Evolutionary conservation across 805 yeast species (phyloP).

Genomic region (Tetrapisispora arboricola): DNA sequence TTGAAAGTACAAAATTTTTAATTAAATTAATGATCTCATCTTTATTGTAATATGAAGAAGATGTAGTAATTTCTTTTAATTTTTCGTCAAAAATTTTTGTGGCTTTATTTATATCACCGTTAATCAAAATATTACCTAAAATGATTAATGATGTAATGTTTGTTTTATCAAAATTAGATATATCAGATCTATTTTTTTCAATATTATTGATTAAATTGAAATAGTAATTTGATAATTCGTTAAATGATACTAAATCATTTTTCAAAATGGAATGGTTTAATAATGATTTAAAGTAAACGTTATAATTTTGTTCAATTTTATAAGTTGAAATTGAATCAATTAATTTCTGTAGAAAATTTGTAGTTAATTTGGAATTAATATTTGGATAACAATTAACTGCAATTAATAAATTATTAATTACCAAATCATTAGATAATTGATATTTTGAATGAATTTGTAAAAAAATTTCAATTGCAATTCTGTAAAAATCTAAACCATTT

Average conservation of each 20-base stretch:
- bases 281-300: conserved; percentile 32
- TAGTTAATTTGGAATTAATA: neutral
- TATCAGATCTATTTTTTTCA: neutral
- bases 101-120: conserved; percentile 39
- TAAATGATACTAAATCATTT: conserved; percentile 32
- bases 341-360: neutral
- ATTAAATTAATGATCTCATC: conserved; percentile 33
- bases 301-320: conserved; percentile 1
- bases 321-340: neutral
- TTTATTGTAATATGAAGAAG: conserved; percentile 25
- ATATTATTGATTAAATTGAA: too few species aligned
- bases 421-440: conserved; percentile 31
- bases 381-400: conserved; percentile 36
- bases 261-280: conserved; percentile 32
- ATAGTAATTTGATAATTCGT: conserved; percentile 32
- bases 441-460: conserved; percentile 34
- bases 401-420: conserved; percentile 37
- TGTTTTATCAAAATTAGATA: conserved; percentile 29
- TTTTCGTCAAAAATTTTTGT: conserved; percentile 48
- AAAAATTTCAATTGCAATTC: conserved; percentile 41
- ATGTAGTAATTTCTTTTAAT: conserved; percentile 35
- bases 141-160: conserved; percentile 42
- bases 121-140: conserved; percentile 40
- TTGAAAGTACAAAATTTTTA: conserved; percentile 35
- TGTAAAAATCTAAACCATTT: conserved; percentile 39